Base-by-base conservation (phyloP, 768 basidiomycete genomes). In the Suillus luteus region DNA sequence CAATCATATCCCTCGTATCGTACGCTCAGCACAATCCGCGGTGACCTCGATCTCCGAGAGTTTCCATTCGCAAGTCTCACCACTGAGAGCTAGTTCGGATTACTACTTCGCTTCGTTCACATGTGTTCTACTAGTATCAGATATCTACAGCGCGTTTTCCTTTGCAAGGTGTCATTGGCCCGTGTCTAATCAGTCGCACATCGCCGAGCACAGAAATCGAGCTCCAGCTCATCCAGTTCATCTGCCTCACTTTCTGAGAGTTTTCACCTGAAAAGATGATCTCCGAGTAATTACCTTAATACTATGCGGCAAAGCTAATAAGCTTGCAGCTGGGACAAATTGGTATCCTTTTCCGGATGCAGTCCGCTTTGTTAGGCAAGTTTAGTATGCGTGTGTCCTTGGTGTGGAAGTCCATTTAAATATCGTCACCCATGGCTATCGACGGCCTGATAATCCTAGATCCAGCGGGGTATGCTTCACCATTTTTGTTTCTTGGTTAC, bases 381-480 rank as follows among this genome's bases (percentile, higher is more conserved):
- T n/a, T 19, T 44, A 41, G 12, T 17, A n/a, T 35, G 35, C 8
- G 51, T 31, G 15, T 55, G 35, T 49, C 48, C 5, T 22, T 41
- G 14, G 3, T 48, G 27, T 49, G 6, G 1, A 55, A 55, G 35
- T 38, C 22, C n/a, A 38, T 37, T 38, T 15, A 57, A 24, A 17
- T 57, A 24, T 38, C 22, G 17, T 37, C 22, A 24, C 58, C 44
- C 46, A 92, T 92, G 91, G 85, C 86, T 65, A 87, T 93, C 72
- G 91, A 93, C 77, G 92, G 92, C 19, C 75, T 93, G 60, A 92
- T 93, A 68, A 86, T 93, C 62, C 79, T 93, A 63, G 92, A 93
- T 76, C 82, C 81, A 67, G 79, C 84, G 66, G 89, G 90, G 91
- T 91, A 67, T 72, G 88, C 82, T 55, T 43, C 54, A 27, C 43